Evolutionary conservation across 768 basidiomycete genomes (phyloP), one percentile per base, ranked within the genome.

Genomic region (Myochromella boudieri): DNA sequence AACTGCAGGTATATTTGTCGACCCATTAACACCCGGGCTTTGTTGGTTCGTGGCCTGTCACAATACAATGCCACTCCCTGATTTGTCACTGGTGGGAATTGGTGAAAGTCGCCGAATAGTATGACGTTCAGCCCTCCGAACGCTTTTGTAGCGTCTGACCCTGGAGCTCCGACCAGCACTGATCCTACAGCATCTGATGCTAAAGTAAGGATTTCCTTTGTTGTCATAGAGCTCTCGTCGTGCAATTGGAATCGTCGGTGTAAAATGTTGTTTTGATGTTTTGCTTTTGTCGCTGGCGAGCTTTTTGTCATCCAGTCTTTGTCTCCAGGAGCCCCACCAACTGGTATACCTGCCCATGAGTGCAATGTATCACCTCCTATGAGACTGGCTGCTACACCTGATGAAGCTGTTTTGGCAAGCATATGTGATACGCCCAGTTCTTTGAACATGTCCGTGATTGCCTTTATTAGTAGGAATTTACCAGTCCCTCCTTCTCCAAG

Each of bases 401-500:
- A 70, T 2, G 67, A 66, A 0, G 70, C 74, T 0, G 65, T 56
- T 45, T 71, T 77, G 0, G 65, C 49, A 0, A 77, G 52, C 0
- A 54, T 15, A 4, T 44, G 10, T 0, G 2, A 2, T 7, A 42
- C 42, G 0, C 52, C 47, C 8, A 34, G 37, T 3, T 14, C 15
- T 0, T 24, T 38, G 37, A 78, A 77, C 1, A 60, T 53, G 3
- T 70, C 51, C 0, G 70, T 68, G 0, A 77, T 60, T 0, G 64
- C 64, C 22, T 69, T 53, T 9, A 78, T 74, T 0, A 74, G 42
- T 1, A 55, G 60, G 0, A 74, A 71, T 45, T 78, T 78, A 0
- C 77, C 74, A 0, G 69, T 71, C 0, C 76, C 75, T 0, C 74
- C 75, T 40, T 70, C 63, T 0, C 76, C 76, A 0, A 60, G 51